Conservation (phyloP, 2,329 filamentous ascomycete species). For the Fusarium compactum region DNA sequence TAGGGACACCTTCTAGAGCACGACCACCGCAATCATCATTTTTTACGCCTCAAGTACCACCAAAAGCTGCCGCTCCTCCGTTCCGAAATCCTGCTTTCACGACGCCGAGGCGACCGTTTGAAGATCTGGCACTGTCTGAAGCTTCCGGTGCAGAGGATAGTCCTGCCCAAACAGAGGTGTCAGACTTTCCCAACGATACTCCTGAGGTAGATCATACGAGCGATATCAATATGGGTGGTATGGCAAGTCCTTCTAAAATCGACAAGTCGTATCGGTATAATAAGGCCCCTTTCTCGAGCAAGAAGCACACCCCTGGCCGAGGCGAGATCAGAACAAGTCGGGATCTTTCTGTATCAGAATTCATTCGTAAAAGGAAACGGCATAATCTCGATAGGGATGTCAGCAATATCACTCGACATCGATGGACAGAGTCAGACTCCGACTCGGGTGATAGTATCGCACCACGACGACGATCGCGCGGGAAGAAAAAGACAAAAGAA, state of each 20-base stretch:
- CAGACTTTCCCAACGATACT: constrained; percentile 64
- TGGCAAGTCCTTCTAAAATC: constrained; percentile 61
- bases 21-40: constrained; percentile 59
- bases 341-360: constrained; percentile 56
- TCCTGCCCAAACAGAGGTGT: constrained; percentile 68
- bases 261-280: constrained; percentile 61
- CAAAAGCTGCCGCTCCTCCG: constrained; percentile 59
- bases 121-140: constrained; percentile 66
- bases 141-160: constrained; percentile 70
- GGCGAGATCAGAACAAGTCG: constrained; percentile 70
- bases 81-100: constrained; percentile 75
- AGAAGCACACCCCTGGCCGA: constrained; percentile 65
- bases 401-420: constrained; percentile 61
- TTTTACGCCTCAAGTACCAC: constrained; percentile 60
- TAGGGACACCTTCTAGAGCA: constrained; percentile 57
- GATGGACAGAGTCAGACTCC: constrained; percentile 61
- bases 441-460: constrained; percentile 59
- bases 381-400: constrained; percentile 65
- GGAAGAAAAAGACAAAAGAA: constrained; percentile 43
- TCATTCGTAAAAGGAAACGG: constrained; percentile 67
- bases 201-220: constrained; percentile 63
- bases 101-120: constrained; percentile 69
- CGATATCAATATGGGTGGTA: constrained; percentile 57
- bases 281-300: constrained; percentile 55
- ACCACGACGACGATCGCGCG: constrained; percentile 40